Evolutionary conservation across 768 basidiomycete genomes (phyloP).

Genomic region (Atractiella rhizophila): DNA sequence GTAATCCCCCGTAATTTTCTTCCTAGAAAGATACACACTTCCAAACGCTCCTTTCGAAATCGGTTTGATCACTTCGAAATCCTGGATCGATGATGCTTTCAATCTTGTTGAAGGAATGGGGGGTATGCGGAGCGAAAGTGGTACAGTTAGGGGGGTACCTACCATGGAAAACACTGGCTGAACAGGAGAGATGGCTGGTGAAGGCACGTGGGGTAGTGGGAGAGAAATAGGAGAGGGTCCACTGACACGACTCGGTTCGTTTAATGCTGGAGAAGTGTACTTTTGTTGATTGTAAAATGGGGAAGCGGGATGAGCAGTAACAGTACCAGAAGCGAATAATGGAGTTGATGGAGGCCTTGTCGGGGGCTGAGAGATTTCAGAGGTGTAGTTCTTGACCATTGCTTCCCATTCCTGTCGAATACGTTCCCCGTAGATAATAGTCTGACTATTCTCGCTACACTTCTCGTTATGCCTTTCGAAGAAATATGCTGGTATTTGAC

Average conservation of each 20-base stretch:
- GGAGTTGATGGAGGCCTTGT: too few relatives aligned
- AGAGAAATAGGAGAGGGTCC: too few relatives aligned
- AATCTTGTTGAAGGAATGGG: slow-evolving; percentile 50
- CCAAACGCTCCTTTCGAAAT: slow-evolving; percentile 98
- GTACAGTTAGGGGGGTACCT: too few relatives aligned
- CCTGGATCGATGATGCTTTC: slow-evolving; percentile 77
- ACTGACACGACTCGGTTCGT: too few relatives aligned
- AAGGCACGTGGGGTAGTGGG: too few relatives aligned
- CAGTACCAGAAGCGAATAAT: slow-evolving; percentile 50
- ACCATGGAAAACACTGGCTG: too few relatives aligned
- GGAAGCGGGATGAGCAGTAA: too few relatives aligned
- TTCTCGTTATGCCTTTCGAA: slow-evolving; percentile 99
- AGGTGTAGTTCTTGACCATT: too few relatives aligned
- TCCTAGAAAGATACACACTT: slow-evolving; percentile 91
- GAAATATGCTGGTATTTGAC: slow-evolving; percentile 91
- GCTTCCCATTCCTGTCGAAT: slow-evolving; percentile 94
- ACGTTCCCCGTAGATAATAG: slow-evolving; percentile 87
- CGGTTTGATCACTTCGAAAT: slow-evolving; percentile 97
- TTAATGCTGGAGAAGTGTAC: too few relatives aligned
- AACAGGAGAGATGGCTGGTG: too few relatives aligned
- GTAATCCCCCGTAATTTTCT: slow-evolving; percentile 92
- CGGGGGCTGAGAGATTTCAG: too few relatives aligned
- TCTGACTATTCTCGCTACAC: slow-evolving; percentile 85
- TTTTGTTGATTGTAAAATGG: slow-evolving; percentile 40
- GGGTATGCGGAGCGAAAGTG: slow-evolving; percentile 66